A percentile compares a stretch with the other conserved stretches of the same genome.
phyloP scores from a whole-genome alignment of 495 filamentous ascomycete genomes.

The Parmelia sp. region DNA sequence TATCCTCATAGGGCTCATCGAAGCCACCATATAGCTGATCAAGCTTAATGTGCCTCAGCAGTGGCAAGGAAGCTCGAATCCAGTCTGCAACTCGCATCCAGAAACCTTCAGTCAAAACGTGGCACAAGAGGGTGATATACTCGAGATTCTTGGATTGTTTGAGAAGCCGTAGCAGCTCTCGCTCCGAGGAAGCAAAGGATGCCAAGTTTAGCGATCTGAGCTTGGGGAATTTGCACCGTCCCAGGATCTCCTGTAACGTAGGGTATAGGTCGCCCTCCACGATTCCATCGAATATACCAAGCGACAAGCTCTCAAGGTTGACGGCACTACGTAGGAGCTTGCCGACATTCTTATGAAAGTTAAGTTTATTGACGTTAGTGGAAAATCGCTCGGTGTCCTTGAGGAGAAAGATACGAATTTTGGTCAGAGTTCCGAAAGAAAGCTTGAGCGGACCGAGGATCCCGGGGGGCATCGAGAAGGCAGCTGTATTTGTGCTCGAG shows the following conservation, averaged over 20 bases:
- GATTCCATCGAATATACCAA: not conserved
- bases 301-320: not conserved
- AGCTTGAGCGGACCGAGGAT: not conserved
- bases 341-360: not conserved
- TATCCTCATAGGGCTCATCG: not conserved
- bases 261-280: too few relatives aligned
- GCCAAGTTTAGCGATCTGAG: not conserved
- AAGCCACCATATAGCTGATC: not conserved
- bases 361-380: not conserved
- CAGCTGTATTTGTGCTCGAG: not conserved
- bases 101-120: not conserved
- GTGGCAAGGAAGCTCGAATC: not conserved
- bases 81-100: not conserved
- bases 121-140: not conserved
- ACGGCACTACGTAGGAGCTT: not conserved
- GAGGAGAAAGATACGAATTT: not conserved
- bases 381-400: not conserved
- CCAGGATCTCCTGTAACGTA: not conserved
- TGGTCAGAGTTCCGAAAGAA: not conserved
- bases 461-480: not conserved
- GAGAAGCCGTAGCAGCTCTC: not conserved
- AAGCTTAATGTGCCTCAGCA: not conserved
- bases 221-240: conserved; percentile 1
- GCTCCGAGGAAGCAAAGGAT: not conserved
- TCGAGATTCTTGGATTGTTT: not conserved